Percentiles rank a stretch among this genome's conserved stretches.
Evolutionary conservation across 2,329 filamentous ascomycete genomes (phyloP).

Genomic region (Teratosphaeriaceae sp.): DNA sequence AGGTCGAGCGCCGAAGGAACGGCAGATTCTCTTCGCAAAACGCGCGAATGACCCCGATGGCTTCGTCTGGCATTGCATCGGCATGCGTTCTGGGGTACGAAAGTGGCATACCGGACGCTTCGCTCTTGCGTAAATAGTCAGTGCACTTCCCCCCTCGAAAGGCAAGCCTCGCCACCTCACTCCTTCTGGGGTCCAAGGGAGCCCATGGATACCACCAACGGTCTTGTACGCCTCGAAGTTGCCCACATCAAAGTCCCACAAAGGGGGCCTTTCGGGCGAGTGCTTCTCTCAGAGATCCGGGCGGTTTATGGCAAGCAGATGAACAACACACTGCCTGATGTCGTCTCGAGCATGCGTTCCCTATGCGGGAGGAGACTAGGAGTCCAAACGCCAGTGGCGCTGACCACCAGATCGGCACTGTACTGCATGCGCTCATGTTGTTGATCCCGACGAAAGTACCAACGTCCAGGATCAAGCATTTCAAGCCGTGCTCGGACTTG

Average conservation of each 20-base stretch:
- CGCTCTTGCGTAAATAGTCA: conserved; percentile 3
- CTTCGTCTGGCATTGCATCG: conserved; percentile 17
- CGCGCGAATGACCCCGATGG: conserved; percentile 17
- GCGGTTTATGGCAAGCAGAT: conserved; percentile 34
- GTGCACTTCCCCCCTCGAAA: conserved; percentile 25
- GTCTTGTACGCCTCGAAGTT: conserved; percentile 1
- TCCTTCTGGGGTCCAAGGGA: conserved; percentile 19
- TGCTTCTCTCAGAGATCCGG: conserved; percentile 35
- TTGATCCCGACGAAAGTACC: too few species aligned
- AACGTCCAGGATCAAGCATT: background rate
- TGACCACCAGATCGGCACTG: background rate
- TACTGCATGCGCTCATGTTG: background rate
- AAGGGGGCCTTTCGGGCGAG: conserved; percentile 39
- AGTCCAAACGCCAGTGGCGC: conserved; percentile 15
- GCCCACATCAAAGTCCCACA: conserved; percentile 27
- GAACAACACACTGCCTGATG: conserved; percentile 39
- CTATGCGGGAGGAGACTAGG: conserved; percentile 35
- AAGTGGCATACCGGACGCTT: conserved; percentile 3
- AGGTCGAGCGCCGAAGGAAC: conserved; percentile 14
- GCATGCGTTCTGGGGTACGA: conserved; percentile 17
- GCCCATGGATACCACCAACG: conserved; percentile 17
- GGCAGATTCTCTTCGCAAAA: conserved; percentile 17
- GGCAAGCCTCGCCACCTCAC: conserved; percentile 19
- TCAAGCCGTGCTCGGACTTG: background rate
- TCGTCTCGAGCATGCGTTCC: conserved; percentile 37